Percentiles rank a stretch among this genome's conserved stretches.
phyloP scores from a whole-genome alignment of 495 filamentous ascomycete genomes.

The Xylaria flabelliformis region DNA sequence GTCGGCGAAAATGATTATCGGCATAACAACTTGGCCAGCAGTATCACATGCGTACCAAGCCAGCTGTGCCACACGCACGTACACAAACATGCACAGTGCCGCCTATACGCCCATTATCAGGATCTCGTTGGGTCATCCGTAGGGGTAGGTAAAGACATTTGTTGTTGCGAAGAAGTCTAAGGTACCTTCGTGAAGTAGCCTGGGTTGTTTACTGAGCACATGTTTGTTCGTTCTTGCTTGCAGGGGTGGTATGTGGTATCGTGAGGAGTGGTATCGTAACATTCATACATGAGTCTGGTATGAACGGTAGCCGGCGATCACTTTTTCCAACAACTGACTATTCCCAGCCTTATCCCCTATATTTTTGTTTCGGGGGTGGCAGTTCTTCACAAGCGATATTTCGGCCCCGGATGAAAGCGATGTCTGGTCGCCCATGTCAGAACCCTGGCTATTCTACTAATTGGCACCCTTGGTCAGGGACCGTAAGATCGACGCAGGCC shows the following conservation, averaged over 20 bases:
- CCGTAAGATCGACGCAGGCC: slow-evolving; percentile 13
- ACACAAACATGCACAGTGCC: background rate
- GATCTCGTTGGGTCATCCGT: background rate
- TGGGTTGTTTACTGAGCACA: background rate
- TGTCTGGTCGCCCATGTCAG: background rate
- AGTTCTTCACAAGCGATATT: slow-evolving; percentile 10
- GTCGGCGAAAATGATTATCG: background rate
- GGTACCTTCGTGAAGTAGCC: background rate
- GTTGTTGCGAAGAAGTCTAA: background rate
- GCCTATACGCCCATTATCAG: background rate
- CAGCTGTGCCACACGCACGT: background rate
- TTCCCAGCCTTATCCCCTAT: slow-evolving; percentile 4
- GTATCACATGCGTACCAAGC: background rate
- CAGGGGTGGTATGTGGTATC: background rate
- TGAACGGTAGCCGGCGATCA: slow-evolving; percentile 9
- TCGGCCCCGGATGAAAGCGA: background rate
- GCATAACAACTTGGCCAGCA: background rate
- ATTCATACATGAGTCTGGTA: background rate
- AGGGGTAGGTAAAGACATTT: background rate
- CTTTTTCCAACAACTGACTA: slow-evolving; percentile 7
- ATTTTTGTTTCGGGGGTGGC: background rate
- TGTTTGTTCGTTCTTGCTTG: background rate
- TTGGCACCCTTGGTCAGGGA: background rate
- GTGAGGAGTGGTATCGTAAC: background rate
- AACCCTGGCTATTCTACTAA: background rate